Evolutionary conservation across 2,329 filamentous ascomycete species (phyloP).

Genomic region (Monilinia vaccinii-corymbosi): DNA sequence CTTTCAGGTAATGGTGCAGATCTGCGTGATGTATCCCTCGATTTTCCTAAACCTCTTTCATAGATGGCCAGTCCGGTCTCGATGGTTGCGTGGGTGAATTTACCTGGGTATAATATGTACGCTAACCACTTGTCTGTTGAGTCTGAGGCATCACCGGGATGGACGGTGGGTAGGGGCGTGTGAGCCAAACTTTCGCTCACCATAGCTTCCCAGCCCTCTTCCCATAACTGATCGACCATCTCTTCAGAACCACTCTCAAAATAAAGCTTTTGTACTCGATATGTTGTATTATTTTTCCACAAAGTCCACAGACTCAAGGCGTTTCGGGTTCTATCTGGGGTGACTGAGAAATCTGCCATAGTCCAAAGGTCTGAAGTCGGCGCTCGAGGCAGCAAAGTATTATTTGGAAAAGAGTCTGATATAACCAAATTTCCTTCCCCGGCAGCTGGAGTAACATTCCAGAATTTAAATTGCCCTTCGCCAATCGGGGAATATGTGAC

Average conservation of each 20-base stretch:
- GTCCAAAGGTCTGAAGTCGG: conserved; percentile 72
- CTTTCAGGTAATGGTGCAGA: conserved; percentile 61
- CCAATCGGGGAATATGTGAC: conserved; percentile 84
- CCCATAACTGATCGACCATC: conserved; percentile 41
- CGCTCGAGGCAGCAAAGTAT: conserved; percentile 58
- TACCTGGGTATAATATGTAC: conserved; percentile 72
- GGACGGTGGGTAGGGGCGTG: conserved; percentile 46
- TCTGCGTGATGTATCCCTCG: conserved; percentile 35
- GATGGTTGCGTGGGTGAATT: conserved; percentile 69
- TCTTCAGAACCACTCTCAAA: conserved; percentile 45
- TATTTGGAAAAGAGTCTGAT: conserved; percentile 59
- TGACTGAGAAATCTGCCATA: conserved; percentile 64
- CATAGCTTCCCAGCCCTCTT: conserved; percentile 60
- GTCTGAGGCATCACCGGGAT: conserved; percentile 56
- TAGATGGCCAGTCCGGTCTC: conserved; percentile 80
- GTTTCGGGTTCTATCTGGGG: conserved; percentile 40
- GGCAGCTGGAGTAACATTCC: conserved; percentile 55
- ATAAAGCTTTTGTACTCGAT: conserved; percentile 63
- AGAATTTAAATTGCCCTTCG: conserved; percentile 89
- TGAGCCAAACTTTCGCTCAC: conserved; percentile 48
- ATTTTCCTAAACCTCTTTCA: conserved; percentile 49
- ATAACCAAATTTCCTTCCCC: conserved; percentile 52
- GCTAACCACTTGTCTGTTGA: conserved; percentile 78
- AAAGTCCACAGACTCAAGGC: conserved; percentile 61
- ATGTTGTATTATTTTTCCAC: conserved; percentile 78